Conservation (phyloP, 441 rosid genomes). For the Syzygium malaccense region DNA sequence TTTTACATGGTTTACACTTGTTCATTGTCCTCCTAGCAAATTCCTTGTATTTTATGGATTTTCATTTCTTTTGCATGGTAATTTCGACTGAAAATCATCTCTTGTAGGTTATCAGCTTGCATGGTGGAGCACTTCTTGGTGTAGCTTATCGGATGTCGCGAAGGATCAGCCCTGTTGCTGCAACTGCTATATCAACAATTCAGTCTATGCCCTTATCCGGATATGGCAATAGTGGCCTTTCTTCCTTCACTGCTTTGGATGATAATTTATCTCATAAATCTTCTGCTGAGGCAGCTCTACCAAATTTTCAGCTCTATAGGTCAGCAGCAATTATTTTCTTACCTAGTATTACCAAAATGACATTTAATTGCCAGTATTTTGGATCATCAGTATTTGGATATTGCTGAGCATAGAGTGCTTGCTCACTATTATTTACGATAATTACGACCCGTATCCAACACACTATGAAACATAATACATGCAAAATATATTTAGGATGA, state of each 20-base stretch:
- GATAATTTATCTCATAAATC: conserved; percentile 74
- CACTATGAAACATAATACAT: not conserved
- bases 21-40: not conserved
- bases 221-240: conserved; percentile 68
- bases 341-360: not conserved
- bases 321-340: conserved; percentile 14
- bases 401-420: not conserved
- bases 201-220: conserved; percentile 99
- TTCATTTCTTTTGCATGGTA: not conserved
- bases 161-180: conserved; percentile 79
- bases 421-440: not conserved
- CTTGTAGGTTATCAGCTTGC: conserved; percentile 75
- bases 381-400: not conserved
- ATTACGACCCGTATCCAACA: not conserved
- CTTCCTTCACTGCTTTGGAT: conserved; percentile 77
- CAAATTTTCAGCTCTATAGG: conserved; percentile 95
- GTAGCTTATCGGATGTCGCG: conserved; percentile 91
- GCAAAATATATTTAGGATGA: not conserved
- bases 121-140: conserved; percentile 97
- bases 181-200: conserved; percentile 89
- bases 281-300: conserved; percentile 72
- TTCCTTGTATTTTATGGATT: not conserved
- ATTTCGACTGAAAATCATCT: conserved; percentile 5
- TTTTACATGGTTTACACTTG: not conserved
- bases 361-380: not conserved